These are phyloP conservation scores for Diaporthe sp. DNA, from an alignment of 2,329 filamentous ascomycete genomes.

Conservation along the genomic window DNA sequence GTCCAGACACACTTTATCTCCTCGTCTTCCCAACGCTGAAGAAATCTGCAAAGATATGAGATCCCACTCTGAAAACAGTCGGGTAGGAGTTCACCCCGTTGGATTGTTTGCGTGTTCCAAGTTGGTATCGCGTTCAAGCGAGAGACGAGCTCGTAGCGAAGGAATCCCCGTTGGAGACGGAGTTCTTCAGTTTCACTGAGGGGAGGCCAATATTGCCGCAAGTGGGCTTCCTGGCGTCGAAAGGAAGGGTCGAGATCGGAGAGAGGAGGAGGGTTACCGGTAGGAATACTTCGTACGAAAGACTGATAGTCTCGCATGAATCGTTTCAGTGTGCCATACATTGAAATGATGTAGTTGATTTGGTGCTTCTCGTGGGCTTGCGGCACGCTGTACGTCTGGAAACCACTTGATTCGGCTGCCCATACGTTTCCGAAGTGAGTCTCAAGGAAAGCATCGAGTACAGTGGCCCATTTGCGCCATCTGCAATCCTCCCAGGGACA, in stretches of 20 bases:
- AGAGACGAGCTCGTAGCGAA: background rate
- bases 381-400: background rate
- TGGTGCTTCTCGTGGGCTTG: background rate
- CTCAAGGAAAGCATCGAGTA: accelerated
- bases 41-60: too few relatives aligned
- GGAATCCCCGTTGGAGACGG: background rate
- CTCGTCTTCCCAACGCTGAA: background rate
- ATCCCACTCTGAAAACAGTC: too few relatives aligned
- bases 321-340: background rate
- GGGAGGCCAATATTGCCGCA: background rate
- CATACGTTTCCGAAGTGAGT: background rate
- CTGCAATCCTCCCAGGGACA: background rate
- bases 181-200: background rate
- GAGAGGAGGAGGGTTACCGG: accelerated
- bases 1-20: background rate
- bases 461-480: background rate
- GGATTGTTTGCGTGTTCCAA: too few relatives aligned
- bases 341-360: background rate
- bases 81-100: too few relatives aligned
- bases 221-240: background rate
- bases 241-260: background rate
- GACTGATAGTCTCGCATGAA: background rate
- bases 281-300: background rate
- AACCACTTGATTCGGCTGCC: accelerated
- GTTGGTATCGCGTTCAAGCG: background rate